Conservation (phyloP, 306 rosid genomes). For the Parietaria judaica region DNA sequence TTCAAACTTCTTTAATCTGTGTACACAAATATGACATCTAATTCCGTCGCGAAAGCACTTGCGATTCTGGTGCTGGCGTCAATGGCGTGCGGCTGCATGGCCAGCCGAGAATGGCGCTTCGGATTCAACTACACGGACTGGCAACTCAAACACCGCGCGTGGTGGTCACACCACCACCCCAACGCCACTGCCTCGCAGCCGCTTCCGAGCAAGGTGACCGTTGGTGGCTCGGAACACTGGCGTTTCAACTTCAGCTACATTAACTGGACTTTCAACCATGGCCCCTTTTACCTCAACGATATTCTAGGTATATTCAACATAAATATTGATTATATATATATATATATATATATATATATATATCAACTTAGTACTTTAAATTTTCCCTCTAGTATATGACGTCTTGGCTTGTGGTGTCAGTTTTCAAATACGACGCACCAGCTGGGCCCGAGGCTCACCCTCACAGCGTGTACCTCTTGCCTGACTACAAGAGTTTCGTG, state of each 20-base stretch:
- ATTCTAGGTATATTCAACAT: conserved; percentile 24
- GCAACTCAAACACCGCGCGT: neutral
- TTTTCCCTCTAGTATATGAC: too few species aligned
- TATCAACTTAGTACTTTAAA: too few species aligned
- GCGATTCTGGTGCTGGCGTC: conserved; percentile 13
- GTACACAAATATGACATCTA: neutral
- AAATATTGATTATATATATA: neutral
- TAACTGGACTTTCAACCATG: conserved; percentile 41
- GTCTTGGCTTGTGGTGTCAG: conserved; percentile 23
- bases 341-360: neutral
- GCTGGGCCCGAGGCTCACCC: conserved; percentile 13
- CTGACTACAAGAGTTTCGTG: conserved; percentile 25
- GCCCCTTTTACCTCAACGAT: conserved; percentile 29
- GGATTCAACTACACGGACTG: conserved; percentile 17
- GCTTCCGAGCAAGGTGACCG: conserved; percentile 26
- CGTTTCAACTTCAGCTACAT: conserved; percentile 45
- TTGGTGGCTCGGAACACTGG: conserved; percentile 59
- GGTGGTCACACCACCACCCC: neutral
- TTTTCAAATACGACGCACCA: conserved; percentile 56
- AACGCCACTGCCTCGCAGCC: neutral
- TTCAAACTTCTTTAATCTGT: neutral
- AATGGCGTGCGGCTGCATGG: conserved; percentile 25
- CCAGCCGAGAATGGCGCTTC: conserved; percentile 31
- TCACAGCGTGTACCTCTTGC: conserved; percentile 24
- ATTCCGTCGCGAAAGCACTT: conserved; percentile 12